Conservation (phyloP, 1,284 basidiomycete species). For the Trametes polyzona region DNA sequence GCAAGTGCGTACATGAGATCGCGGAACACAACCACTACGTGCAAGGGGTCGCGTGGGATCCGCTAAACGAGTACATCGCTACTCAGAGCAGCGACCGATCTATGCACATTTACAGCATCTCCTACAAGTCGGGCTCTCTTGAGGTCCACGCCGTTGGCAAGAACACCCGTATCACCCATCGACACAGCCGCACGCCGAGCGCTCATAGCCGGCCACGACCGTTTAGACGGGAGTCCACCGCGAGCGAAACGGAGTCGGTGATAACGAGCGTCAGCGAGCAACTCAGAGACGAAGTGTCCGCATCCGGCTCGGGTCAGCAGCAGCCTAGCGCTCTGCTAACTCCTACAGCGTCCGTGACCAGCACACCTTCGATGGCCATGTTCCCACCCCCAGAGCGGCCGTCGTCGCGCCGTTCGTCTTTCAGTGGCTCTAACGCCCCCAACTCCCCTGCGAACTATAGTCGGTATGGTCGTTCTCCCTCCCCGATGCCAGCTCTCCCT, state of each 20-base stretch:
- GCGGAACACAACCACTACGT: conserved; percentile 94
- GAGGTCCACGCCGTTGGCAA: conserved; percentile 87
- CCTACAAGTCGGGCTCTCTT: conserved; percentile 75
- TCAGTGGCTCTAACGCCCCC: conserved; percentile 81
- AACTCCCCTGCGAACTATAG: conserved; percentile 68
- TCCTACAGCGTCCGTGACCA: conserved; percentile 63
- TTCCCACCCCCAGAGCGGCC: conserved; percentile 71
- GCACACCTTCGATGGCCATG: conserved; percentile 64
- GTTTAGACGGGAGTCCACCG: conserved; percentile 71
- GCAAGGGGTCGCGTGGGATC: conserved; percentile 97
- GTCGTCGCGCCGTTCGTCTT: conserved; percentile 85
- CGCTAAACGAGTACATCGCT: conserved; percentile 91
- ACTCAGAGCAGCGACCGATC: conserved; percentile 93
- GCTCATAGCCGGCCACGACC: conserved; percentile 58
- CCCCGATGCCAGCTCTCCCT: conserved; percentile 88
- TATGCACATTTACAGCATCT: conserved; percentile 87
- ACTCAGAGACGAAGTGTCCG: conserved; percentile 37
- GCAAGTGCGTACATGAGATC: conserved; percentile 82
- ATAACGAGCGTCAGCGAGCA: conserved; percentile 58
- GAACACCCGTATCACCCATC: conserved; percentile 73
- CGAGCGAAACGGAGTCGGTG: conserved; percentile 74
- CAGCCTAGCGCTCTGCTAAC: conserved; percentile 53
- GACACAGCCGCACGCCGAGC: conserved; percentile 70
- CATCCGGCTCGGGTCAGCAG: conserved; percentile 30
- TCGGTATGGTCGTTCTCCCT: conserved; percentile 83